phyloP scores from a whole-genome alignment of 495 filamentous ascomycete species.

The Parathielavia hyrcaniae region DNA sequence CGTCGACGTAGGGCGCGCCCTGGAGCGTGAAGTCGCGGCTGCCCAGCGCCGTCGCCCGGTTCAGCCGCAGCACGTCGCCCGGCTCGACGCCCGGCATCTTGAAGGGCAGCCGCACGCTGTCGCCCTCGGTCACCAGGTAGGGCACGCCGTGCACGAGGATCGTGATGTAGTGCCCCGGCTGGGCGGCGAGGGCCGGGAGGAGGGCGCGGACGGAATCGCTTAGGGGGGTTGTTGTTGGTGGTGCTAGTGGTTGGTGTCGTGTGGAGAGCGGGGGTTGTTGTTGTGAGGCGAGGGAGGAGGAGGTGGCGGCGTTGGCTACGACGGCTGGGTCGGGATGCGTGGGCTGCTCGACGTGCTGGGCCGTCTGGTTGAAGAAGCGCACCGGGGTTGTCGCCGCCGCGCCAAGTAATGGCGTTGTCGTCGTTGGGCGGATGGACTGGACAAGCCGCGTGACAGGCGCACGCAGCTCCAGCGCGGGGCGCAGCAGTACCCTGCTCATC shows the following conservation, averaged over 20 bases:
- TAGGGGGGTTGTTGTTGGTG: slow-evolving; percentile 38
- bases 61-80: slow-evolving; percentile 79
- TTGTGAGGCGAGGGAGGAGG: slow-evolving; percentile 14
- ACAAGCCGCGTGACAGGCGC: slow-evolving; percentile 29
- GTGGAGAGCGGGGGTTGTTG: slow-evolving; percentile 8
- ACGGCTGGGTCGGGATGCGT: slow-evolving; percentile 9
- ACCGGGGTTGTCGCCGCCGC: slow-evolving; percentile 16
- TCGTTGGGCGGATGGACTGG: slow-evolving; percentile 21
- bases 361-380: slow-evolving; percentile 30
- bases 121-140: slow-evolving; percentile 85
- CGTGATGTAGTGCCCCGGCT: slow-evolving; percentile 78
- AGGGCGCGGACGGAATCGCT: slow-evolving; percentile 55
- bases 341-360: slow-evolving; percentile 28
- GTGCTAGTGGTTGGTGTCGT: slow-evolving; percentile 37
- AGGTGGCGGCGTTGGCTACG: slow-evolving; percentile 7
- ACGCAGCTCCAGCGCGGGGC: slow-evolving; percentile 46
- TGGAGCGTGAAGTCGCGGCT: slow-evolving; percentile 86
- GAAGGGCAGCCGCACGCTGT: slow-evolving; percentile 89
- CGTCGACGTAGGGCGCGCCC: slow-evolving; percentile 70
- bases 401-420: slow-evolving; percentile 20
- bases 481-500: slow-evolving; percentile 44
- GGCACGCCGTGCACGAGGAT: slow-evolving; percentile 79
- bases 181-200: slow-evolving; percentile 70
- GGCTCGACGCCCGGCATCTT: slow-evolving; percentile 74
- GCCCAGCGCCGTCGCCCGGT: slow-evolving; percentile 71